These are phyloP conservation scores for Botryococcus braunii DNA, from an alignment of 163 green algal species.

Conservation along the genomic window DNA sequence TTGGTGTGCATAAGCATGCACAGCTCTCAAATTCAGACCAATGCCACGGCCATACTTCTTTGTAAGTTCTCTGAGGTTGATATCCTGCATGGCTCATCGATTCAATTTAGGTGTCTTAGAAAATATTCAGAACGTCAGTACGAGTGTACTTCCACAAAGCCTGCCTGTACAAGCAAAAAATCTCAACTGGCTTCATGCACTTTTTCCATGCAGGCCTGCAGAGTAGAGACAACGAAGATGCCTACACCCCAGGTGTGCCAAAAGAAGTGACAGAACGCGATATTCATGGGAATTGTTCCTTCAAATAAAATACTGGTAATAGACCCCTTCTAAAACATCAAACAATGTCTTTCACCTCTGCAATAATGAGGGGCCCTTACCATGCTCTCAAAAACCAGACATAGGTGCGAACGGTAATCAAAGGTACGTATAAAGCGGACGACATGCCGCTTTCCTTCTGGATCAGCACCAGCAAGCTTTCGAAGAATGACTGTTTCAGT, in stretches of 20 bases:
- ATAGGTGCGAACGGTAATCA: conserved; percentile 91
- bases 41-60: conserved; percentile 95
- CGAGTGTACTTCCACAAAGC: too few relatives aligned
- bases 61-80: conserved; percentile 94
- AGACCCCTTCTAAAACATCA: too few relatives aligned
- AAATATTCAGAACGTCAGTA: too few relatives aligned
- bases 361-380: conserved; percentile 25
- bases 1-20: conserved; percentile 83
- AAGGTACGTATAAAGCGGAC: conserved; percentile 82
- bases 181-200: too few relatives aligned
- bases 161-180: too few relatives aligned
- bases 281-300: too few relatives aligned
- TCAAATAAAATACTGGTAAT: too few relatives aligned
- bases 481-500: conserved; percentile 74
- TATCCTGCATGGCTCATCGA: conserved; percentile 41
- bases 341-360: too few relatives aligned
- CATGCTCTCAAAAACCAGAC: conserved; percentile 95
- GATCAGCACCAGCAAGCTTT: conserved; percentile 75
- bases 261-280: too few relatives aligned
- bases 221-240: too few relatives aligned
- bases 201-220: too few relatives aligned
- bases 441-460: conserved; percentile 76
- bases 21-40: conserved; percentile 83
- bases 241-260: too few relatives aligned
- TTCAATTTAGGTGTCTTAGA: neutral